Evolutionary conservation across 768 basidiomycete genomes (phyloP), one percentile per base, ranked within the genome.

Genomic region (Asterophora lycoperdoides): DNA sequence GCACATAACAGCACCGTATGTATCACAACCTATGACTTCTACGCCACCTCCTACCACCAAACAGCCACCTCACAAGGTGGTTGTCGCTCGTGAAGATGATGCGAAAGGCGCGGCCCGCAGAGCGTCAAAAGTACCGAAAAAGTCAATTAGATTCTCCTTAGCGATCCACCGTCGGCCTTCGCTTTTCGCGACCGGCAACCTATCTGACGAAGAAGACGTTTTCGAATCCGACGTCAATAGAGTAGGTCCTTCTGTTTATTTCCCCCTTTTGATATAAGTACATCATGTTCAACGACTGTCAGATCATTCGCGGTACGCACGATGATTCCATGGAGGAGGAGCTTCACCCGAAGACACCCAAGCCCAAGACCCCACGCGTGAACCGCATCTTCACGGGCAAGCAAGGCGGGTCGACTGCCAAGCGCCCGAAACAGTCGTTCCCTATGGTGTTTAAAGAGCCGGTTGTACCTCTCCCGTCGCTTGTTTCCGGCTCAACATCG

Each of bases 361-460:
- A 51, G 32, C 35, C 56, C n/a, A 60, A 56, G 34, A 19, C 28
- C 10, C 60, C 56, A 18, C 36, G 41, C n/a, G 44, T 61, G 15
- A 63, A 64, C 44, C 60, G 66, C 36, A 66, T 69, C 15, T 66
- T 63, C 55, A 66, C 64, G 8, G 61, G 64, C 15, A 46, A 52
- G 15, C 50, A 35, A 55, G 42, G 36, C 41, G 15, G 63, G 28
- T 58, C 59, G 15, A 46, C 52, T 2, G 53, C 45, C 41, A 62
- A 47, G 32, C 51, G 51, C 11, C 47, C 50, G 8, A 56, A 63
- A 17, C 46, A 56, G 18, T 56, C 60, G 7, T 57, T 56, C 39
- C 53, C 59, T 0, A 49, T 62, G 39, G 51, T 50, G 14, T 46
- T 63, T 36, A 17, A 32, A 11, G 65, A 61, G 29, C 58, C 57